These are phyloP conservation scores for Geranomyces michiganensis DNA, from an alignment of 192 early-diverging fungal species.

Conservation along the genomic window DNA sequence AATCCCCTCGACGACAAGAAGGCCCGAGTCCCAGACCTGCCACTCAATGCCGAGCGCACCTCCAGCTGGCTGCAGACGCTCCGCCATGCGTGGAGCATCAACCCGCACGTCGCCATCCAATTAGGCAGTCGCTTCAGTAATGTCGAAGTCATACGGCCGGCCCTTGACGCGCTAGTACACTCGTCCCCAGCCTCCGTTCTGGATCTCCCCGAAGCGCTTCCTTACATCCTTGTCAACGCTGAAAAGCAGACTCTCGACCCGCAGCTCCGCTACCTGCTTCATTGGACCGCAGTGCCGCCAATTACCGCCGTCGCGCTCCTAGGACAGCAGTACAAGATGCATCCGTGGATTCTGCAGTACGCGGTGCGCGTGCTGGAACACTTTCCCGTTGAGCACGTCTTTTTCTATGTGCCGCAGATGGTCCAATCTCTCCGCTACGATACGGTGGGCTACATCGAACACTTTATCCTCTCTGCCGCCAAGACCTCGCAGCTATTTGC, in stretches of 20 bases:
- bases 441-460: slow-evolving; percentile 88
- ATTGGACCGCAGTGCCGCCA: slow-evolving; percentile 89
- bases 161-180: slow-evolving; percentile 47
- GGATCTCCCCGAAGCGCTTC: slow-evolving; percentile 71
- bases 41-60: slow-evolving; percentile 32
- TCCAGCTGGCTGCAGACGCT: slow-evolving; percentile 75
- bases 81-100: slow-evolving; percentile 80
- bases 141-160: slow-evolving; percentile 58
- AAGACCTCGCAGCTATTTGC: slow-evolving; percentile 95
- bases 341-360: slow-evolving; percentile 95
- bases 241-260: slow-evolving; percentile 30
- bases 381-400: slow-evolving; percentile 91
- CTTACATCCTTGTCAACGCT: slow-evolving; percentile 69
- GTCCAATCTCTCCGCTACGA: slow-evolving; percentile 95
- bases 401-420: slow-evolving; percentile 99
- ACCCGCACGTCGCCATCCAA: slow-evolving; percentile 81
- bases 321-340: slow-evolving; percentile 67
- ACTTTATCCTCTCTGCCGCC: slow-evolving; percentile 92
- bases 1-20: slow-evolving; percentile 66
- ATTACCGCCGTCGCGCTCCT: slow-evolving; percentile 83
- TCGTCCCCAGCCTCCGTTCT: slow-evolving; percentile 50
- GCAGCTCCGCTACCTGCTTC: slow-evolving; percentile 66
- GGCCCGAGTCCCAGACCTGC: slow-evolving; percentile 31
- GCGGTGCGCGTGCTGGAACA: slow-evolving; percentile 87
- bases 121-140: slow-evolving; percentile 74